phyloP scores from a whole-genome alignment of 371 early-diverging fungal species.

The Capniomyces stellatus region DNA sequence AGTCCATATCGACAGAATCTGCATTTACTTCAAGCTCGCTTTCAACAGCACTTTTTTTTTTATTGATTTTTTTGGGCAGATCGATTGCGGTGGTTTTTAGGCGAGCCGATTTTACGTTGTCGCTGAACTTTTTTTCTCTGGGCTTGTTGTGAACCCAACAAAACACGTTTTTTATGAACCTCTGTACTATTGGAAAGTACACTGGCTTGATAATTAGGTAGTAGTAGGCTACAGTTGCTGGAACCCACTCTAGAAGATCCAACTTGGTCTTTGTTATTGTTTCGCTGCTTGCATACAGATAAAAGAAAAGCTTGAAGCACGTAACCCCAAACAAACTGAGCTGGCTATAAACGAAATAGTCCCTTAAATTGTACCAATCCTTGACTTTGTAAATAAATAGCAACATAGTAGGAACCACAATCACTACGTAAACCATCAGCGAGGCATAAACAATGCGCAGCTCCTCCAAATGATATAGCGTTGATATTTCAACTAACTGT shows the following conservation, averaged over 20 bases:
- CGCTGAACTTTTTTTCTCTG: too few species aligned
- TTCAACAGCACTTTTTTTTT: too few species aligned
- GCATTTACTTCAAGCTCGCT: too few species aligned
- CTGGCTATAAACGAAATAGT: not conserved
- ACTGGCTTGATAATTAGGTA: not conserved
- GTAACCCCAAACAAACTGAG: not conserved
- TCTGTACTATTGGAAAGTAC: too few species aligned
- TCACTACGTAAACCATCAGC: not conserved
- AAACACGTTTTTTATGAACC: too few species aligned
- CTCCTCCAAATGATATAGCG: too few species aligned
- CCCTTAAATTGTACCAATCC: not conserved
- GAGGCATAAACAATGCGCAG: too few species aligned
- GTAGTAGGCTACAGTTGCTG: not conserved
- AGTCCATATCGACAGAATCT: too few species aligned
- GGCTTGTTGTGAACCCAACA: too few species aligned
- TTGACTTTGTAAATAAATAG: not conserved
- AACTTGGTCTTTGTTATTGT: not conserved
- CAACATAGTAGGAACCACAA: not conserved
- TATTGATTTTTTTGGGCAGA: too few species aligned
- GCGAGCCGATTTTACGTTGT: too few species aligned
- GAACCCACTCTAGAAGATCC: not conserved
- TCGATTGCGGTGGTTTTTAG: too few species aligned
- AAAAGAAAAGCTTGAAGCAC: not conserved
- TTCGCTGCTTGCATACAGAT: not conserved
- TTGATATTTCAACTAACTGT: not conserved